phyloP scores from a whole-genome alignment of 768 basidiomycete species.

The Plicaturopsis crispa region DNA sequence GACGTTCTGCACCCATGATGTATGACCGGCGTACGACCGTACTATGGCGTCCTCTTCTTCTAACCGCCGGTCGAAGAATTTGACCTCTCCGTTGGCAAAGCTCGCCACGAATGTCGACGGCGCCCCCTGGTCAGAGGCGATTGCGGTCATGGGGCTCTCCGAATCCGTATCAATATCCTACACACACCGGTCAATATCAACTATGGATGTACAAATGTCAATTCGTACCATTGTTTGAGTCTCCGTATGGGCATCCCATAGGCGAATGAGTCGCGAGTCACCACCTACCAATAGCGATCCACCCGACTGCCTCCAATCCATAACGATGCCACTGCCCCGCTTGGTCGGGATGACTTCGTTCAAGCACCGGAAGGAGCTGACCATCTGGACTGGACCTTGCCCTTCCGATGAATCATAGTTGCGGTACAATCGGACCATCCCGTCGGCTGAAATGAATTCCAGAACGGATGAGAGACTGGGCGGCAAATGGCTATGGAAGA shows the following conservation, averaged over 20 bases:
- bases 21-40: slow-evolving; percentile 68
- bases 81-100: slow-evolving; percentile 87
- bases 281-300: slow-evolving; percentile 88
- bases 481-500: slow-evolving; percentile 6
- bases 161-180: slow-evolving; percentile 89
- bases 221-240: slow-evolving; percentile 57
- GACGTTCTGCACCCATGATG: slow-evolving; percentile 87
- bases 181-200: not conserved
- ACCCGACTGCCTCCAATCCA: slow-evolving; percentile 89
- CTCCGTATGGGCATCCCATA: slow-evolving; percentile 96
- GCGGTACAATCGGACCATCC: slow-evolving; percentile 84
- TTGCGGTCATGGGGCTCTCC: slow-evolving; percentile 82
- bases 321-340: slow-evolving; percentile 79
- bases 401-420: slow-evolving; percentile 78
- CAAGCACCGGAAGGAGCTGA: slow-evolving; percentile 87
- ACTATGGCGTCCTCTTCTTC: slow-evolving; percentile 80
- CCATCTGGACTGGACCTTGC: slow-evolving; percentile 78
- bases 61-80: slow-evolving; percentile 87
- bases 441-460: slow-evolving; percentile 57
- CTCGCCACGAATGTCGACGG: slow-evolving; percentile 81
- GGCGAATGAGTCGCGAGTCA: slow-evolving; percentile 79
- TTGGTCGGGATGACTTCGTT: slow-evolving; percentile 67
- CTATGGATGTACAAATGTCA: slow-evolving; percentile 1
- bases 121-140: slow-evolving; percentile 69
- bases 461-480: not conserved